Evolutionary conservation across 257 asterid genomes (phyloP), one percentile per base, ranked within the genome.

Genomic region (Verbena officinalis): DNA sequence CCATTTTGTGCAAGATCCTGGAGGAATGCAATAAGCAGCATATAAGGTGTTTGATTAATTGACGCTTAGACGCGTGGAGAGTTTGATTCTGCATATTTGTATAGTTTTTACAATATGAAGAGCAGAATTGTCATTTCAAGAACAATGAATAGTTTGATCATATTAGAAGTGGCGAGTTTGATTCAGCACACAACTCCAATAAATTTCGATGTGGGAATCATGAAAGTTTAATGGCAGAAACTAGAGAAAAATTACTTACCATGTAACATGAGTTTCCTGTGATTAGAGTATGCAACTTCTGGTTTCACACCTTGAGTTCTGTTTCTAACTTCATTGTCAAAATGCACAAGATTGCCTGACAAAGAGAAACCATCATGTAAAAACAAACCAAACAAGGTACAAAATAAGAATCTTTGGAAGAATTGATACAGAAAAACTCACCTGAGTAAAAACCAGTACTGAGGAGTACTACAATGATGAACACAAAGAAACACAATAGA

Each of bases 211-310:
- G 11, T 36, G 40, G 40, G 40, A 36, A 4, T 3, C 4, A 36
- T 3, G 9, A 9, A 9, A 36, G 40, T 36, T 63, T 46, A 5
- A 48, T 4, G 0, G 7, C 43, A 14, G 23, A 31, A 21, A 49
- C 17, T 27, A 38, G 34, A n/a, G 34, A 34, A 7, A n/a, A 20
- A 44, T 6, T 34, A 9, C 16, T 72, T 65, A 83, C 87, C 90
- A 67, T 79, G 75, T 3, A 51, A 44, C 77, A 79, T 64, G 54
- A 83, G 69, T 40, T 81, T 86, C 68, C 94, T 83, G 66, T 65
- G 69, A 40, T 43, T 66, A 15, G 64, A 59, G 46, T 78, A 55
- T 52, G 79, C 67, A 39, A 55, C 56, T 53, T 68, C 67, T n/a
- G 74, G 78, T 5, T 45, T 56, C 23, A 51, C 20, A 52, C 52